Evolutionary conservation across 495 filamentous ascomycete genomes (phyloP).

Genomic region (Penicillium salamii): DNA sequence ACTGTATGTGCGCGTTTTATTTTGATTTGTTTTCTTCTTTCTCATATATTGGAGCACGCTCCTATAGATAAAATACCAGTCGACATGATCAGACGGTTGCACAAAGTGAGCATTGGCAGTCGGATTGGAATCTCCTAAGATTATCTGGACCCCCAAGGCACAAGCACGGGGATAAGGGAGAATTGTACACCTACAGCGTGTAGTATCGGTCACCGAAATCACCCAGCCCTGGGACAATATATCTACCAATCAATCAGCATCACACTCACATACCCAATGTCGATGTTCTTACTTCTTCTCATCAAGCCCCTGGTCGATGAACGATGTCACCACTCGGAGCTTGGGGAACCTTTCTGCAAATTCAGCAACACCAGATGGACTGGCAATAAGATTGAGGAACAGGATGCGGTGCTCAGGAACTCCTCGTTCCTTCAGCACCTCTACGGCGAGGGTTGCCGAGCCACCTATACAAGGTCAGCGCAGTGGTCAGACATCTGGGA

Average conservation of each 20-base stretch:
- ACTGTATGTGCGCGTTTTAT: constrained; percentile 4
- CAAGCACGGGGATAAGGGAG: background rate
- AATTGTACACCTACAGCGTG: constrained; percentile 59
- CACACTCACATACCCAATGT: background rate
- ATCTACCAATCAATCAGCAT: constrained; percentile 53
- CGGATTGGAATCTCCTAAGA: background rate
- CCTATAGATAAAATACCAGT: background rate
- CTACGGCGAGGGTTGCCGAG: constrained; percentile 93
- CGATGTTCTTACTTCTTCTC: constrained; percentile 79
- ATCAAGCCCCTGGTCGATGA: constrained; percentile 90
- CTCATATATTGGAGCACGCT: background rate
- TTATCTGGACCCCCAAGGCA: background rate
- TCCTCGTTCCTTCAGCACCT: constrained; percentile 81
- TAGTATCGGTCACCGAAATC: constrained; percentile 98
- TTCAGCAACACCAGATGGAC: constrained; percentile 83
- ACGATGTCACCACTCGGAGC: constrained; percentile 90
- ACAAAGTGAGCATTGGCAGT: too few relatives aligned
- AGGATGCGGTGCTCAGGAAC: constrained; percentile 94
- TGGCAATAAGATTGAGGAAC: constrained; percentile 94
- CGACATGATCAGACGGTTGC: background rate
- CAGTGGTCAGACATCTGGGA: background rate
- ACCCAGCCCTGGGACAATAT: constrained; percentile 92
- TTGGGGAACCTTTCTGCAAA: constrained; percentile 93
- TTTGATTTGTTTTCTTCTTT: background rate
- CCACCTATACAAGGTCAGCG: constrained; percentile 58